Evolutionary conservation across 805 yeast species (phyloP).

Genomic region (Yamadazyma takamatsuzukensis): DNA sequence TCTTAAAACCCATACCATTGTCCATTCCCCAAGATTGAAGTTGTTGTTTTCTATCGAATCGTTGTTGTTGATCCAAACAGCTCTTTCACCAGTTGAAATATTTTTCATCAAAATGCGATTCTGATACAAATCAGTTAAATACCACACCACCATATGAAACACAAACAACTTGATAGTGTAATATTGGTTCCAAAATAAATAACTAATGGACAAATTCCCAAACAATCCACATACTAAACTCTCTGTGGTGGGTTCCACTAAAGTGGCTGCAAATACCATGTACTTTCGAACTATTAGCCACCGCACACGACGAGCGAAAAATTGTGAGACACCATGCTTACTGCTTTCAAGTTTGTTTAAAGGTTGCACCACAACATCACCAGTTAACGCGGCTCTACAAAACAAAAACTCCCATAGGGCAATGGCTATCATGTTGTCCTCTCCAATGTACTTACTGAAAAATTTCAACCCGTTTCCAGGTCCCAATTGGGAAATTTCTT

Average conservation of each 20-base stretch:
- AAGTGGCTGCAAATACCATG: slow-evolving; percentile 82
- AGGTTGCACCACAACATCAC: slow-evolving; percentile 80
- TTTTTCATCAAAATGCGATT: slow-evolving; percentile 41
- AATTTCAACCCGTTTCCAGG: slow-evolving; percentile 55
- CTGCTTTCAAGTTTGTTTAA: slow-evolving; percentile 28
- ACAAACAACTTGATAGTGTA: slow-evolving; percentile 39
- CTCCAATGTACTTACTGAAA: slow-evolving; percentile 82
- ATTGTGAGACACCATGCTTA: slow-evolving; percentile 46
- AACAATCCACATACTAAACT: slow-evolving; percentile 60
- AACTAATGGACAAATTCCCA: slow-evolving; percentile 59
- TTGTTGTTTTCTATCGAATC: slow-evolving; percentile 14
- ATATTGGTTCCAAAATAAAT: slow-evolving; percentile 30
- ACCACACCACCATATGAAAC: slow-evolving; percentile 63
- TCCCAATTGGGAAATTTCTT: slow-evolving; percentile 21
- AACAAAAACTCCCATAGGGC: slow-evolving; percentile 68
- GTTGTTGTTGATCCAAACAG: slow-evolving; percentile 24
- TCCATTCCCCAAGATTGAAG: slow-evolving; percentile 21
- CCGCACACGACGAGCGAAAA: slow-evolving; percentile 64
- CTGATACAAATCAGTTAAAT: slow-evolving; percentile 58
- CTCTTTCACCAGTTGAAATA: slow-evolving; percentile 15
- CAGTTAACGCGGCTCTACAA: slow-evolving; percentile 73
- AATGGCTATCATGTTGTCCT: slow-evolving; percentile 89
- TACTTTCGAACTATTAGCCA: slow-evolving; percentile 86
- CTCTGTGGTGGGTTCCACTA: slow-evolving; percentile 86
- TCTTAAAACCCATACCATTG: slow-evolving; percentile 56